These are phyloP conservation scores for Raphanus sativus DNA, from an alignment of 345 rosid genomes.

Conservation along the genomic window DNA sequence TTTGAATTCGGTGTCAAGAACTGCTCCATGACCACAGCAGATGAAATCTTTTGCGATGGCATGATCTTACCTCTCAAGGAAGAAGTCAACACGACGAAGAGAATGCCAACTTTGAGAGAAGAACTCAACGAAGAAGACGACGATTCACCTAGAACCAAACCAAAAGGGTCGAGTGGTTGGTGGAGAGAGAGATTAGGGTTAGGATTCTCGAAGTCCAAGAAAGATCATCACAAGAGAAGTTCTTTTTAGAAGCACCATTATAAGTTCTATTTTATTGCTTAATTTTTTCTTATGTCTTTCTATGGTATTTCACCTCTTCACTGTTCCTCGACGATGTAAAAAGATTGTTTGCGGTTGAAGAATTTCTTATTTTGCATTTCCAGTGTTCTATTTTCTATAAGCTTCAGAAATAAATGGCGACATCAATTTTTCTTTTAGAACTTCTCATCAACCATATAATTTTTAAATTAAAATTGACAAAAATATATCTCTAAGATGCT, in stretches of 20 bases:
- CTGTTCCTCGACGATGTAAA: constrained; percentile 35
- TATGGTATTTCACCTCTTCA: constrained; percentile 14
- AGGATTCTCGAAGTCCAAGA: constrained; percentile 37
- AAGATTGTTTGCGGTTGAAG: constrained; percentile 39
- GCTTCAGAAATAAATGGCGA: not conserved
- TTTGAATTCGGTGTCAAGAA: constrained; percentile 66
- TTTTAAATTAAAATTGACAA: not conserved
- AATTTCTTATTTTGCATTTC: constrained; percentile 18
- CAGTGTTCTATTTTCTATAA: not conserved
- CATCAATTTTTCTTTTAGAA: not conserved
- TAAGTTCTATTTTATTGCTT: not conserved
- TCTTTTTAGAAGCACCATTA: constrained; percentile 23
- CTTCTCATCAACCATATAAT: too few relatives aligned
- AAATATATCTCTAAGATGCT: not conserved
- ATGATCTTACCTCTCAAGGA: constrained; percentile 62
- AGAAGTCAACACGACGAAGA: constrained; percentile 34
- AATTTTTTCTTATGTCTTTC: not conserved
- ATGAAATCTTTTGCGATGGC: constrained; percentile 75
- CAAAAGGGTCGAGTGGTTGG: constrained; percentile 39
- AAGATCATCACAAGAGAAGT: constrained; percentile 38
- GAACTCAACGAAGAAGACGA: constrained; percentile 52
- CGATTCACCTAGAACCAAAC: constrained; percentile 26
- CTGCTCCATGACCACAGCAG: constrained; percentile 70
- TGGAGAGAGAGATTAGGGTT: constrained; percentile 41
- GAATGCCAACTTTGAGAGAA: constrained; percentile 65